Percentiles rank a stretch among this genome's conserved stretches.
phyloP scores from a whole-genome alignment of 2,329 filamentous ascomycete genomes.

The Alternaria alternata region DNA sequence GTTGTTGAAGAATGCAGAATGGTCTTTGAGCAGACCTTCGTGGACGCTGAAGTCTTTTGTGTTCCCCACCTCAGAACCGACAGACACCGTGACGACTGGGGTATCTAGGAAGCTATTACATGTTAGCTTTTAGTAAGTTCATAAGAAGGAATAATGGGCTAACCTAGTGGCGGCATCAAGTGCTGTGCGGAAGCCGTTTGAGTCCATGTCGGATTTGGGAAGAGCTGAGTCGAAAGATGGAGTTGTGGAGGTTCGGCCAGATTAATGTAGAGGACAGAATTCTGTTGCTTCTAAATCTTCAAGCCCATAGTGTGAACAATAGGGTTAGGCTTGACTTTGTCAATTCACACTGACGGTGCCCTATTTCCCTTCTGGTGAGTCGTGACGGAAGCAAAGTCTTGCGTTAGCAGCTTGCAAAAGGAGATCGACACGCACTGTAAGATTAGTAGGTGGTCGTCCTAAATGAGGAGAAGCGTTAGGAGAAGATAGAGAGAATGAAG shows the following conservation, averaged over 20 bases:
- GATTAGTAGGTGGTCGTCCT: not conserved
- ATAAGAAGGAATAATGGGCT: not conserved
- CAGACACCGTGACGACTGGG: not conserved
- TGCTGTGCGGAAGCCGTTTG: not conserved
- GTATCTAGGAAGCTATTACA: not conserved
- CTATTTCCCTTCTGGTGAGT: no score
- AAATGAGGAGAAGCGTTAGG: not conserved
- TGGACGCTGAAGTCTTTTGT: not conserved
- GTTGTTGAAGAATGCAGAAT: not conserved
- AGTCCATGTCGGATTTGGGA: not conserved
- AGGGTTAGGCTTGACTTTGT: no score
- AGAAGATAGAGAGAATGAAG: not conserved
- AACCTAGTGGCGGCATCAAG: not conserved
- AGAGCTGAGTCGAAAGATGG: not conserved
- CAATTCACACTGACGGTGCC: no score
- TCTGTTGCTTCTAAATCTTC: no score
- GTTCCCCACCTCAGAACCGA: not conserved
- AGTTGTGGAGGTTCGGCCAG: not conserved
- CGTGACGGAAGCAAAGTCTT: no score
- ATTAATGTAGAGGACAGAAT: no score
- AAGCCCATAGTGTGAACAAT: no score
- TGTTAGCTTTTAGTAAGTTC: not conserved
- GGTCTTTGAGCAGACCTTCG: not conserved
- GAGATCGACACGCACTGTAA: not conserved
- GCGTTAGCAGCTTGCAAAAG: not conserved